phyloP scores from a whole-genome alignment of 2,329 filamentous ascomycete genomes.

The Thielaviopsis musarum region DNA sequence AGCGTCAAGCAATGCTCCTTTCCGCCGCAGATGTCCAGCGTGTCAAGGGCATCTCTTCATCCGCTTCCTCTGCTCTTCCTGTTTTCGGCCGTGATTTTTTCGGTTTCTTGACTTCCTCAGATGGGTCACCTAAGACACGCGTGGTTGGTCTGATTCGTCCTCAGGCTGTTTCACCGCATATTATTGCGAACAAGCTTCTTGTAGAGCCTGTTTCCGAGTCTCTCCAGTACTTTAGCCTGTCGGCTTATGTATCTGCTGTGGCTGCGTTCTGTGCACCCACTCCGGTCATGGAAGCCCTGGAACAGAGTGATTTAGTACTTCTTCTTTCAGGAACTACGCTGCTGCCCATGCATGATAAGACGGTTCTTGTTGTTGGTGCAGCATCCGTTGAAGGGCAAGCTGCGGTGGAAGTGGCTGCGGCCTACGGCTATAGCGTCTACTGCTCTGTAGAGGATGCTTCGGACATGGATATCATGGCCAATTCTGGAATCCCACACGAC shows the following conservation, averaged over 20 bases:
- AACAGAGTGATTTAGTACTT: neutral
- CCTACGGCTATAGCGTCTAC: slow-evolving; percentile 25
- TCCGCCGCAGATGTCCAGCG: neutral
- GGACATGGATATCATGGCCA: slow-evolving; percentile 23
- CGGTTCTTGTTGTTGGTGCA: slow-evolving; percentile 28
- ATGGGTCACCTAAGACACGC: neutral
- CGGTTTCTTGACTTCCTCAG: neutral
- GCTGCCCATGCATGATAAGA: slow-evolving; percentile 10
- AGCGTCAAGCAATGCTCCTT: neutral
- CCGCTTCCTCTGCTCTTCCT: neutral
- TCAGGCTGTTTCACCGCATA: neutral
- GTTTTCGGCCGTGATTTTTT: slow-evolving; percentile 6
- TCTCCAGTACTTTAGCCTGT: slow-evolving; percentile 5
- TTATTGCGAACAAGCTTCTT: neutral
- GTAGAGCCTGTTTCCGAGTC: neutral
- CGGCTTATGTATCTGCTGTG: slow-evolving; percentile 5
- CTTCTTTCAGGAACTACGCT: neutral
- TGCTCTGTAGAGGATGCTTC: slow-evolving; percentile 21
- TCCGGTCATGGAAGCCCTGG: slow-evolving; percentile 3
- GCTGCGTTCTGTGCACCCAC: neutral
- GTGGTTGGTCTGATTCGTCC: slow-evolving; percentile 7
- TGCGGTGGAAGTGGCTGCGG: slow-evolving; percentile 25
- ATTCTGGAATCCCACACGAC: slow-evolving; percentile 19
- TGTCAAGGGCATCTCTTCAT: neutral
- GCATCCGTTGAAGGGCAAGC: slow-evolving; percentile 27